These are phyloP conservation scores for Auriscalpium vulgare DNA, from an alignment of 768 basidiomycete species.

Conservation along the genomic window DNA sequence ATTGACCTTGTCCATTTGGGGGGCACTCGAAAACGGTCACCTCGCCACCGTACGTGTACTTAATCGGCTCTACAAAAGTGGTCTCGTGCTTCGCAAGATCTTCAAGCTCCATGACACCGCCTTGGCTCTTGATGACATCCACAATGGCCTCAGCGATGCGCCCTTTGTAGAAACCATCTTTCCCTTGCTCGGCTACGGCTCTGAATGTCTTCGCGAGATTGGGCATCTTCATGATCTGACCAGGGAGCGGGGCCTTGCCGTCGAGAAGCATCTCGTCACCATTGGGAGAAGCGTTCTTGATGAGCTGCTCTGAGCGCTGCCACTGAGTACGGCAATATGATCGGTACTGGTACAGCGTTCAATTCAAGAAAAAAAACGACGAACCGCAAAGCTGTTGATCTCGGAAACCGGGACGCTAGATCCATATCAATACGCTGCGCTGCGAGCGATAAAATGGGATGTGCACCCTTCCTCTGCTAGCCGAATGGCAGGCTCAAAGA, in stretches of 20 bases:
- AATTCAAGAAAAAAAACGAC: slow-evolving; percentile 14
- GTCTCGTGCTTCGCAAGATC: slow-evolving; percentile 83
- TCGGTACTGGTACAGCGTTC: not conserved
- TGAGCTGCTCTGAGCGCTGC: slow-evolving; percentile 55
- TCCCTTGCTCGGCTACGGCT: slow-evolving; percentile 71
- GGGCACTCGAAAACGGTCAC: slow-evolving; percentile 93
- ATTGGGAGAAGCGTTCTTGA: slow-evolving; percentile 81
- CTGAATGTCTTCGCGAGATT: slow-evolving; percentile 82
- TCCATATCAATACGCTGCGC: not conserved
- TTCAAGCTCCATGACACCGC: slow-evolving; percentile 90
- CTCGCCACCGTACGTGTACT: slow-evolving; percentile 78
- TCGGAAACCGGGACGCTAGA: slow-evolving; percentile 82
- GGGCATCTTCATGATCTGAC: slow-evolving; percentile 76
- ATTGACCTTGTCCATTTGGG: slow-evolving; percentile 85
- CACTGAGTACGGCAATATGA: slow-evolving; percentile 28
- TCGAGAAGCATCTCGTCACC: slow-evolving; percentile 81
- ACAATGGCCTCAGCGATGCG: slow-evolving; percentile 85
- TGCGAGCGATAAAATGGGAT: not conserved
- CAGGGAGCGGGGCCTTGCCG: slow-evolving; percentile 76
- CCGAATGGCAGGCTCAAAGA: slow-evolving; percentile 83
- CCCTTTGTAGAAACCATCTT: slow-evolving; percentile 92
- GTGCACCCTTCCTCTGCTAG: slow-evolving; percentile 83
- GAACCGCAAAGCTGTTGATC: slow-evolving; percentile 53
- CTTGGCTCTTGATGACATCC: slow-evolving; percentile 73
- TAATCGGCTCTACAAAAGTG: slow-evolving; percentile 81